Percentiles rank a stretch among this genome's conserved stretches.
These are phyloP conservation scores for Starmera amethionina DNA, from an alignment of 805 yeast genomes.

Conservation along the genomic window DNA sequence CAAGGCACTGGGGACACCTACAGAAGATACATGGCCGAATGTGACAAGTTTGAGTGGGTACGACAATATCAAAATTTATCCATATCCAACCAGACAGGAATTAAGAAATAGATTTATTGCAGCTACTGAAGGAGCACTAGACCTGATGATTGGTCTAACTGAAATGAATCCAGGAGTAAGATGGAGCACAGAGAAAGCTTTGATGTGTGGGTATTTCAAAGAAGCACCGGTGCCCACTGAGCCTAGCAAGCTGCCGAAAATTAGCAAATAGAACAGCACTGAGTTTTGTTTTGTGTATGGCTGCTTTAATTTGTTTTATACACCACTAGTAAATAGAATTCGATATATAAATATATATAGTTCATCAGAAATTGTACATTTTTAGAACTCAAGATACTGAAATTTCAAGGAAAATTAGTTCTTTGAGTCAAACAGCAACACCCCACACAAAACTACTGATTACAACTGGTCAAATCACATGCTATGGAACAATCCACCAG, in stretches of 20 bases:
- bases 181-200: slow-evolving; percentile 52
- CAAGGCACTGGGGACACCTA: slow-evolving; percentile 92
- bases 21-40: slow-evolving; percentile 86
- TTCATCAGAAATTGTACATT: too few relatives aligned
- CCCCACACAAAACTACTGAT: too few relatives aligned
- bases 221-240: slow-evolving; percentile 71
- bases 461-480: too few relatives aligned
- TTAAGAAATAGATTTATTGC: slow-evolving; percentile 79
- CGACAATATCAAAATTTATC: slow-evolving; percentile 64
- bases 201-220: slow-evolving; percentile 56
- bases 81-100: slow-evolving; percentile 76
- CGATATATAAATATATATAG: too few relatives aligned
- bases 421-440: too few relatives aligned
- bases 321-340: too few relatives aligned
- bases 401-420: too few relatives aligned
- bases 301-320: too few relatives aligned
- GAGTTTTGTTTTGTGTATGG: too few relatives aligned
- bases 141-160: slow-evolving; percentile 63
- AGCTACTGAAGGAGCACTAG: slow-evolving; percentile 78
- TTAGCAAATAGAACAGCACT: background rate
- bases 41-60: slow-evolving; percentile 73
- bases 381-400: too few relatives aligned
- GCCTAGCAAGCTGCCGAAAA: slow-evolving; percentile 50
- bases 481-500: too few relatives aligned
- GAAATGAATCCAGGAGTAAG: slow-evolving; percentile 72